Conservation (phyloP, 768 basidiomycete genomes). For the Exidia glandulosa region DNA sequence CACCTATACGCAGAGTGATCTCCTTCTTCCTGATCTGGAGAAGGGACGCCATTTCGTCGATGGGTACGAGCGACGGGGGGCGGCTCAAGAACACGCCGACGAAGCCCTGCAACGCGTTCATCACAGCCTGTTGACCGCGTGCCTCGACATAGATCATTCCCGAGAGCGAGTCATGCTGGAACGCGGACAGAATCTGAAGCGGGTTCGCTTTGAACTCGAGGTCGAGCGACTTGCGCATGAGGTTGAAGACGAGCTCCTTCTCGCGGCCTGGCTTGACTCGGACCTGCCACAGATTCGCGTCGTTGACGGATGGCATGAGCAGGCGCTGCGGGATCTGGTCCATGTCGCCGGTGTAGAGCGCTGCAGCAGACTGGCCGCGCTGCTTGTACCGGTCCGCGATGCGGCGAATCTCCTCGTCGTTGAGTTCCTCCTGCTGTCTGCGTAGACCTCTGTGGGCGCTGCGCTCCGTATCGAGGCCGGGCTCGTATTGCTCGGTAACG, state of each 20-base stretch:
- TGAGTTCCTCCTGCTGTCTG: conserved; percentile 46
- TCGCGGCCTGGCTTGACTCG: conserved; percentile 91
- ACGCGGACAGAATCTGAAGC: conserved; percentile 83
- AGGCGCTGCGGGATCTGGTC: conserved; percentile 87
- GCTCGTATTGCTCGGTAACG: neutral
- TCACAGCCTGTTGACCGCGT: conserved; percentile 74
- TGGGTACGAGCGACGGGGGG: conserved; percentile 77
- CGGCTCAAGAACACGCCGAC: conserved; percentile 84
- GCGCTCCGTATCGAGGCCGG: neutral
- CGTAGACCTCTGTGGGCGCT: conserved; percentile 32
- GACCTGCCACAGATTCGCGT: conserved; percentile 93
- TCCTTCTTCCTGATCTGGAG: conserved; percentile 95
- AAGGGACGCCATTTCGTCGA: conserved; percentile 95
- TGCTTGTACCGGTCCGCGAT: conserved; percentile 77
- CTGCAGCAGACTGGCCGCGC: conserved; percentile 27
- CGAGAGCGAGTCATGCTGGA: conserved; percentile 88
- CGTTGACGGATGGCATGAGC: conserved; percentile 93
- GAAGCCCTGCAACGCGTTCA: conserved; percentile 75
- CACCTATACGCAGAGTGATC: conserved; percentile 67
- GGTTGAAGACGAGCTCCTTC: conserved; percentile 83
- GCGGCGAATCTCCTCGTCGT: conserved; percentile 70
- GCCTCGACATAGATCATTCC: conserved; percentile 98
- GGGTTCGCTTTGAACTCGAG: conserved; percentile 68
- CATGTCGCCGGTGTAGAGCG: conserved; percentile 82
- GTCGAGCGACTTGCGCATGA: conserved; percentile 88